Conservation (phyloP, 805 yeast genomes). For the Wilhelminamyces savonicus region DNA sequence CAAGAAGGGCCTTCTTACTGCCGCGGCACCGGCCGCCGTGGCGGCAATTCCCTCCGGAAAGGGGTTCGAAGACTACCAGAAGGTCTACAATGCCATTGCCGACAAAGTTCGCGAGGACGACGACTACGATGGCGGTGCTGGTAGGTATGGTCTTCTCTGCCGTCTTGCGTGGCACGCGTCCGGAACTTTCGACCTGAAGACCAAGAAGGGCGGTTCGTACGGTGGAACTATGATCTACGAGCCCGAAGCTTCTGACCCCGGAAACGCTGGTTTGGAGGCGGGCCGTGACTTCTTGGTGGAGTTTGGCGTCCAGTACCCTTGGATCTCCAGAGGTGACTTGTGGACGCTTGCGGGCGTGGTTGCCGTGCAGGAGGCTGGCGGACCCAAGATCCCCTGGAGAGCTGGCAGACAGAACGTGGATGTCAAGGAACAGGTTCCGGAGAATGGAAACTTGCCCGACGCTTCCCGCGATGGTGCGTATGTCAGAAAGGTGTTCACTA, state of each 20-base stretch:
- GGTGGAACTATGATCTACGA: slow-evolving; percentile 31
- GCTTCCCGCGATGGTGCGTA: slow-evolving; percentile 30
- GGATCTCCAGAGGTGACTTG: slow-evolving; percentile 59
- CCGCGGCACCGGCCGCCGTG: neutral
- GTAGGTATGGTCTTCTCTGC: slow-evolving; percentile 29
- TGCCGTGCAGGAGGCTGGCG: slow-evolving; percentile 58
- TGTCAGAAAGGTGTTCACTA: slow-evolving; percentile 37
- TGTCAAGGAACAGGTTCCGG: slow-evolving; percentile 30
- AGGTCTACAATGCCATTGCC: slow-evolving; percentile 71
- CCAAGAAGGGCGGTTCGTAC: slow-evolving; percentile 28
- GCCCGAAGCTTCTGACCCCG: slow-evolving; percentile 50
- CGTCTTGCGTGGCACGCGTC: slow-evolving; percentile 36
- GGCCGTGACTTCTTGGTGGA: slow-evolving; percentile 55
- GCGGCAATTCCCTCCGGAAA: slow-evolving; percentile 32
- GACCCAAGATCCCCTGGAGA: slow-evolving; percentile 57
- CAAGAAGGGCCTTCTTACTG: no score
- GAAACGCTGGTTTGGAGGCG: slow-evolving; percentile 43
- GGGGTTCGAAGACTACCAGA: slow-evolving; percentile 50
- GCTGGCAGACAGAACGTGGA: slow-evolving; percentile 40
- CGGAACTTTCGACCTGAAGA: slow-evolving; percentile 23
- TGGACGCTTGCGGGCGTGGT: slow-evolving; percentile 69
- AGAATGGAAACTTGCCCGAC: slow-evolving; percentile 46
- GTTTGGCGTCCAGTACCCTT: slow-evolving; percentile 49
- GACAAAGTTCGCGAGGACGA: slow-evolving; percentile 30
- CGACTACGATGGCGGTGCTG: slow-evolving; percentile 29